Percentiles rank a stretch among this genome's conserved stretches.
Evolutionary conservation across 352 stramenopile species (phyloP).

Genomic region (Aphanomyces stellatus): DNA sequence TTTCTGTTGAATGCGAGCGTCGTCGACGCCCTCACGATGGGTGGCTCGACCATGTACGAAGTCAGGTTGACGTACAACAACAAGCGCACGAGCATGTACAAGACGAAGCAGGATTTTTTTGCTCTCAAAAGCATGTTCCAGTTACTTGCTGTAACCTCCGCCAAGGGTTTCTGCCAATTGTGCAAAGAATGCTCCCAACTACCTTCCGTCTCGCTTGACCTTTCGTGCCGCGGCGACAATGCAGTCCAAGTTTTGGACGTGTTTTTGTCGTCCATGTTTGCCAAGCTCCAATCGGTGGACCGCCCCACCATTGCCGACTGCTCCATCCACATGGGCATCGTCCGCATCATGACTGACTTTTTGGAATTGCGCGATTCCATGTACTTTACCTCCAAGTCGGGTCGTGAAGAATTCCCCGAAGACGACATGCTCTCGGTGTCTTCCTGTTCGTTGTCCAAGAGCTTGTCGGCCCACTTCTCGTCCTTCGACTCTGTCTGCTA

Average conservation of each 20-base stretch:
- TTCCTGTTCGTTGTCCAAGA: conserved; percentile 67
- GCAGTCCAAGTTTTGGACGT: not conserved
- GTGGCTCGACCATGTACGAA: conserved; percentile 73
- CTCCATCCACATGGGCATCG: conserved; percentile 55
- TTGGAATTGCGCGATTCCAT: conserved; percentile 63
- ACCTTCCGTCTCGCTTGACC: conserved; percentile 9
- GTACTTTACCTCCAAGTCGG: conserved; percentile 56
- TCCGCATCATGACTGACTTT: conserved; percentile 81
- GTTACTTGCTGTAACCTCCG: conserved; percentile 6
- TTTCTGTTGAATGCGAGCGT: conserved; percentile 45
- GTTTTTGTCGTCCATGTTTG: conserved; percentile 29
- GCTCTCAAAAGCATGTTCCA: conserved; percentile 20
- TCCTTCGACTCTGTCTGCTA: conserved; percentile 74
- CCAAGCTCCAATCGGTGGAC: conserved; percentile 42
- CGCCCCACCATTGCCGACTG: conserved; percentile 41
- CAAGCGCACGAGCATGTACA: conserved; percentile 68
- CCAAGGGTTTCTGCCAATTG: conserved; percentile 12
- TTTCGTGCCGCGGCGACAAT: conserved; percentile 16
- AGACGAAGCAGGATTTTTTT: conserved; percentile 69
- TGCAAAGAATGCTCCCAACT: conserved; percentile 10
- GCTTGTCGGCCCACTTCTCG: conserved; percentile 63
- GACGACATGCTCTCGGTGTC: conserved; percentile 34
- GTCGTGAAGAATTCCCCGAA: conserved; percentile 23
- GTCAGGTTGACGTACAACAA: conserved; percentile 69
- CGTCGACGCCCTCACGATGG: conserved; percentile 50